These are phyloP conservation scores for Aureobasidium sp. DNA, from an alignment of 2,329 filamentous ascomycete genomes.

Conservation along the genomic window DNA sequence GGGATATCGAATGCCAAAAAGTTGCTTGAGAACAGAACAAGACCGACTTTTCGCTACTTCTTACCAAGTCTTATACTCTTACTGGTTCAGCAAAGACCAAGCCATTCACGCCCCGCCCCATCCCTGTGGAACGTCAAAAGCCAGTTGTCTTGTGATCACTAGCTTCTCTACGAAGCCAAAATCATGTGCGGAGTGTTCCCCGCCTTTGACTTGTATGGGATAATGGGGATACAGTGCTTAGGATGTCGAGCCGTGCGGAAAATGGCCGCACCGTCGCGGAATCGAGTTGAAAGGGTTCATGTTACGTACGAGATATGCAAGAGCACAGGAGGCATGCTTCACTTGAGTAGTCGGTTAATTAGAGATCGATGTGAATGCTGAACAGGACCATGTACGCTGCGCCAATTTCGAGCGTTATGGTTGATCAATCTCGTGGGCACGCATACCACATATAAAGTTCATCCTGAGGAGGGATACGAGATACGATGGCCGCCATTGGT, in stretches of 20 bases:
- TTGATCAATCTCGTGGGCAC: not conserved
- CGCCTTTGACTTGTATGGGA: not conserved
- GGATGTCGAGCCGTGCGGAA: slow-evolving; percentile 2
- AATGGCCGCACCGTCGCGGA: not conserved
- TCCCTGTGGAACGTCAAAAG: not conserved
- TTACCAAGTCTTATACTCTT: slow-evolving; percentile 12
- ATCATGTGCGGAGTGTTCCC: not conserved
- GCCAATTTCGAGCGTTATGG: not conserved
- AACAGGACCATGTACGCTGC: not conserved
- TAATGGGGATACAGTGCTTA: not conserved
- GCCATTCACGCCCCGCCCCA: not conserved
- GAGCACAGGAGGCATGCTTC: not conserved
- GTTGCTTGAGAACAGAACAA: not conserved
- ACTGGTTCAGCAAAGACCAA: slow-evolving; percentile 9
- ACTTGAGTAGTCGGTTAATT: not conserved
- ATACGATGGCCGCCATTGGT: not conserved
- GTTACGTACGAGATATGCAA: not conserved
- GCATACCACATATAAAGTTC: too few relatives aligned
- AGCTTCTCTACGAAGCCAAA: not conserved
- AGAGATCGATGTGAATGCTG: not conserved
- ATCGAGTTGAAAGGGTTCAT: not conserved
- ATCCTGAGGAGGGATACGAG: too few relatives aligned
- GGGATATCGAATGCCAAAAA: not conserved
- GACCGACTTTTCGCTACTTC: not conserved
- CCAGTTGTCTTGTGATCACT: not conserved